Conservation (phyloP, 108 stramenopile genomes). For the Chaetoceros muelleri region DNA sequence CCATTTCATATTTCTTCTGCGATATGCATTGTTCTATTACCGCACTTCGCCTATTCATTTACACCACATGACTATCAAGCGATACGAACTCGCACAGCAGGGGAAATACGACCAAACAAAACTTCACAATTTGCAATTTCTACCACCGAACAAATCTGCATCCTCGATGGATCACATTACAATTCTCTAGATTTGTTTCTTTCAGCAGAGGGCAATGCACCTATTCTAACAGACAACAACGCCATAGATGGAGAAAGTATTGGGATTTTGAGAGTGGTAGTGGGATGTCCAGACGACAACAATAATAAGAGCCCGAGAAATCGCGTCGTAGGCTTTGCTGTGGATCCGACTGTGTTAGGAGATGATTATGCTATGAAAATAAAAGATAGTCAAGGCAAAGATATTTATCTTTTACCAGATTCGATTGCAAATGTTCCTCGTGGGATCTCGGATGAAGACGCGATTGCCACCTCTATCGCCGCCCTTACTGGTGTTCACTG, state of each 20-base stretch:
- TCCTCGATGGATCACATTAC: background rate
- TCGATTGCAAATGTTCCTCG: slow-evolving; percentile 46
- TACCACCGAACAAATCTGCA: background rate
- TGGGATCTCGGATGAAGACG: slow-evolving; percentile 37
- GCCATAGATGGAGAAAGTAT: background rate
- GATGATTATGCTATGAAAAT: slow-evolving; percentile 1
- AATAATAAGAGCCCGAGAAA: background rate
- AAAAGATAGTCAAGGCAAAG: slow-evolving; percentile 8
- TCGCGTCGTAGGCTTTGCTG: slow-evolving; percentile 14
- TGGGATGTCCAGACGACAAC: background rate
- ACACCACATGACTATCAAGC: no score
- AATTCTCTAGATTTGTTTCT: background rate
- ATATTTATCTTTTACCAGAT: slow-evolving; percentile 24
- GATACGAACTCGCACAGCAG: no score
- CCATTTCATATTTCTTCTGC: no score
- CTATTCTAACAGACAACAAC: background rate
- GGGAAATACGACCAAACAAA: no score
- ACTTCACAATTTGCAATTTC: no score
- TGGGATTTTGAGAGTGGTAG: background rate
- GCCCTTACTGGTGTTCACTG: slow-evolving; percentile 47
- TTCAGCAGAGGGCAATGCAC: background rate
- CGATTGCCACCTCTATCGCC: slow-evolving; percentile 43
- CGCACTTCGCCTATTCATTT: no score
- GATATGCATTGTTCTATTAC: no score
- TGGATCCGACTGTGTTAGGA: background rate